Conservation (phyloP, 768 basidiomycete species). For the Mrakia hoshinonis region DNA sequence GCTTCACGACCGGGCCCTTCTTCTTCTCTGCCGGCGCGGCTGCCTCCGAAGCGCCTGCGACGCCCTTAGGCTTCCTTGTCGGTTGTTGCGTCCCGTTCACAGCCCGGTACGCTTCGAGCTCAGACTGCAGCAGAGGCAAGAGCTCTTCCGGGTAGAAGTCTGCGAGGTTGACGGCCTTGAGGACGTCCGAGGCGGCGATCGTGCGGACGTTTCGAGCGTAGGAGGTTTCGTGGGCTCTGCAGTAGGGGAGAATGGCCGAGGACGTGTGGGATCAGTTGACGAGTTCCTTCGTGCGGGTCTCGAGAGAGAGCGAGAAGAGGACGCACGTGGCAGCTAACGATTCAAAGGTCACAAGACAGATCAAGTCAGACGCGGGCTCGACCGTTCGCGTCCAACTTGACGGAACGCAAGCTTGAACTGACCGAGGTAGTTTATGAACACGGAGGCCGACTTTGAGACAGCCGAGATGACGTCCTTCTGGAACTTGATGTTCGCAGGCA, state of each 20-base stretch:
- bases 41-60: conserved; percentile 1
- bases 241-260: conserved; percentile 21
- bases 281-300: too few relatives aligned
- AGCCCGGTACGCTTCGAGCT: conserved; percentile 45
- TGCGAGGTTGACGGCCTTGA: conserved; percentile 71
- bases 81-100: background rate
- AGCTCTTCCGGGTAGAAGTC: conserved; percentile 60
- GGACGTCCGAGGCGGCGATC: conserved; percentile 79
- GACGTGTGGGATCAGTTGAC: background rate
- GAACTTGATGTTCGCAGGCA: conserved; percentile 74
- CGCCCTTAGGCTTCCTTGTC: background rate
- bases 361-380: background rate
- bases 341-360: background rate
- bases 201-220: conserved; percentile 75
- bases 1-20: conserved; percentile 5
- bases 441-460: conserved; percentile 77
- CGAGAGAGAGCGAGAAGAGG: too few relatives aligned
- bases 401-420: background rate
- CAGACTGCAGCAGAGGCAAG: conserved; percentile 52
- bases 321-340: conserved; percentile 36
- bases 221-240: conserved; percentile 80
- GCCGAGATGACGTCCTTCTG: conserved; percentile 83
- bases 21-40: background rate
- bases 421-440: conserved; percentile 93
- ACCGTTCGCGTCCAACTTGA: background rate